Evolutionary conservation across 371 early-diverging fungal genomes (phyloP).

Genomic region (Rhizopus microsporus): DNA sequence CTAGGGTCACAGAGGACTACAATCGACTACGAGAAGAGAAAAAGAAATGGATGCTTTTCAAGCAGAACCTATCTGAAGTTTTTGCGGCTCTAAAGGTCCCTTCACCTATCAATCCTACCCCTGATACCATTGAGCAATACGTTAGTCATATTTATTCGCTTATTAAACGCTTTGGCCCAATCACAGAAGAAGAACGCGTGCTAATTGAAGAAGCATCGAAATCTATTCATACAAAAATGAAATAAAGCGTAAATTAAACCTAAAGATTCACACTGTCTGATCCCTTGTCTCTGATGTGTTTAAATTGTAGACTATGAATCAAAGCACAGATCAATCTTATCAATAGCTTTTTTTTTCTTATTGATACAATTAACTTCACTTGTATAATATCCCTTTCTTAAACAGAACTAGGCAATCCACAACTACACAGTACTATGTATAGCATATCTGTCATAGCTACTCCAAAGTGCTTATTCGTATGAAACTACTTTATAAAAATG

Average conservation of each 20-base stretch:
- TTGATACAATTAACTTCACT: too few relatives aligned
- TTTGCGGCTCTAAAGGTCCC: constrained; percentile 14
- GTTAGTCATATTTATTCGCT: constrained; percentile 16
- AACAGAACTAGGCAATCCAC: too few relatives aligned
- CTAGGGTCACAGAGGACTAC: constrained; percentile 13
- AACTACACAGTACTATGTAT: too few relatives aligned
- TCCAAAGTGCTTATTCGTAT: too few relatives aligned
- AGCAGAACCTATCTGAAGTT: constrained; percentile 11
- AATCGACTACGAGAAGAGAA: constrained; percentile 16
- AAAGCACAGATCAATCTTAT: too few relatives aligned
- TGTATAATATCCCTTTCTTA: too few relatives aligned
- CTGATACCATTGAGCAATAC: constrained; percentile 19
- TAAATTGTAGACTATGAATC: too few relatives aligned
- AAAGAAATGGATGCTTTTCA: constrained; percentile 10
- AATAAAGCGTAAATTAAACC: background rate
- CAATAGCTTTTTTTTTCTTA: too few relatives aligned
- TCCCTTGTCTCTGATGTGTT: too few relatives aligned
- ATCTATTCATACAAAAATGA: background rate
- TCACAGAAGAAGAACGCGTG: constrained; percentile 18
- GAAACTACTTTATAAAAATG: too few relatives aligned
- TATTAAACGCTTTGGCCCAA: constrained; percentile 18
- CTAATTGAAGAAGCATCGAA: constrained; percentile 15
- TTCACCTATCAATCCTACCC: constrained; percentile 3
- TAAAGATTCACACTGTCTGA: too few relatives aligned
- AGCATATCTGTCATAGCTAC: too few relatives aligned